Evolutionary conservation across 2,329 filamentous ascomycete genomes (phyloP).

Genomic region (Trichoderma brevicompactum): DNA sequence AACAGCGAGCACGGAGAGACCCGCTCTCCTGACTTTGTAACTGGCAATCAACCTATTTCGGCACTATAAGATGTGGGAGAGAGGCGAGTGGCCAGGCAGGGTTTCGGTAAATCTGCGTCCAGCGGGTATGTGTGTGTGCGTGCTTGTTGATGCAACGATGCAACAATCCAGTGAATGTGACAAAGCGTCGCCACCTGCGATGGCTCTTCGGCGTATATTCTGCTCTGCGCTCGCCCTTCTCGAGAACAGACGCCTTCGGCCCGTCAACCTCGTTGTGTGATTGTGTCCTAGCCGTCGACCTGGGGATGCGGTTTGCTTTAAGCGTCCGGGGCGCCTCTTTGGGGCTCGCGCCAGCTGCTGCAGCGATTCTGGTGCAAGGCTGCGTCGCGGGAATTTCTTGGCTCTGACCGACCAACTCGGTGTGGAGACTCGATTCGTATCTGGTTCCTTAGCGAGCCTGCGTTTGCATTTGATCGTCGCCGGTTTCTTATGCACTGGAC

Average conservation of each 20-base stretch:
- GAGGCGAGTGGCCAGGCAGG: no score
- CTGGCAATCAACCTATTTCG: not conserved
- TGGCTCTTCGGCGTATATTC: not conserved
- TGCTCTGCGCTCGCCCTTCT: not conserved
- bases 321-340: slow-evolving; percentile 14
- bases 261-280: not conserved
- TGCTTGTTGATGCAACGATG: slow-evolving; percentile 10
- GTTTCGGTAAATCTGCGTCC: no score
- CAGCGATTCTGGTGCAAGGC: slow-evolving; percentile 6
- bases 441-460: slow-evolving; percentile 23
- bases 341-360: not conserved
- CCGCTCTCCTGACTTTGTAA: not conserved
- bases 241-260: not conserved
- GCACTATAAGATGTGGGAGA: no score
- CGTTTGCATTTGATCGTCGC: slow-evolving; percentile 19
- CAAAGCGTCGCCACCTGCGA: not conserved
- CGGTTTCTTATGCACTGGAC: slow-evolving; percentile 5
- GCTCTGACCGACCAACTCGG: not conserved
- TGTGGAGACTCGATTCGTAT: slow-evolving; percentile 23
- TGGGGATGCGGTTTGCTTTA: slow-evolving; percentile 24
- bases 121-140: not conserved
- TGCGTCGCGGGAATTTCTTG: slow-evolving; percentile 18
- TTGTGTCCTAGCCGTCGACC: slow-evolving; percentile 2
- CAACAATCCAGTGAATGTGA: slow-evolving; percentile 9
- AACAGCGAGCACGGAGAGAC: slow-evolving; percentile 8